Percentiles rank a stretch among this genome's conserved stretches.
phyloP scores from a whole-genome alignment of 768 basidiomycete species.

The Leccinum boreale region DNA sequence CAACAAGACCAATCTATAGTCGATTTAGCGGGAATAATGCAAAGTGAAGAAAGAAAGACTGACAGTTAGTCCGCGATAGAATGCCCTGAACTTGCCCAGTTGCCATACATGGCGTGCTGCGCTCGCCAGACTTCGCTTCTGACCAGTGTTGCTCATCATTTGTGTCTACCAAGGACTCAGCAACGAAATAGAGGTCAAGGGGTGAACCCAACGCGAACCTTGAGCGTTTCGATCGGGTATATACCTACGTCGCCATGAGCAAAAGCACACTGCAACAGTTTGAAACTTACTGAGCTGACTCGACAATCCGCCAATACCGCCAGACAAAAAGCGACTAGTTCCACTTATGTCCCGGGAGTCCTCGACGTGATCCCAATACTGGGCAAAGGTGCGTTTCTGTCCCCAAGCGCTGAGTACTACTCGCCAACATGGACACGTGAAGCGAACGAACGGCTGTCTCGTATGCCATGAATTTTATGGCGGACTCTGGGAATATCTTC shows the following conservation, averaged over 20 bases:
- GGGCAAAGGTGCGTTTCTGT: constrained; percentile 93
- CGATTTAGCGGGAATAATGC: constrained; percentile 10
- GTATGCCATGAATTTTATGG: constrained; percentile 96
- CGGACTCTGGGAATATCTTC: constrained; percentile 97
- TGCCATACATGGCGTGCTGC: constrained; percentile 76
- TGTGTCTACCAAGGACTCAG: constrained; percentile 56
- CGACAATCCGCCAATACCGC: constrained; percentile 92
- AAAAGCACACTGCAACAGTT: constrained; percentile 7
- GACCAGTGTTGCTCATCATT: constrained; percentile 88
- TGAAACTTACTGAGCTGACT: constrained; percentile 79
- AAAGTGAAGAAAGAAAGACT: constrained; percentile 32
- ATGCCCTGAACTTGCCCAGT: constrained; percentile 76
- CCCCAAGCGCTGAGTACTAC: constrained; percentile 16
- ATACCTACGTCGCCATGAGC: constrained; percentile 57
- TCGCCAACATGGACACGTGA: constrained; percentile 9
- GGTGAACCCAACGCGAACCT: constrained; percentile 43
- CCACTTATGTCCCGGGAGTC: constrained; percentile 89
- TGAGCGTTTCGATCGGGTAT: constrained; percentile 95
- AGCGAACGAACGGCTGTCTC: constrained; percentile 76
- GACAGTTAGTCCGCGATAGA: constrained; percentile 88
- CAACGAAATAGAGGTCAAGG: neutral
- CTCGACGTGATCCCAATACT: constrained; percentile 87
- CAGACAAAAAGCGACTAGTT: constrained; percentile 88
- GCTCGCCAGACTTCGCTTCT: constrained; percentile 52
- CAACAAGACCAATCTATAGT: constrained; percentile 83